Base-by-base conservation (phyloP, 2,329 filamentous ascomycete species). In the Berkeleyomyces rouxiae region DNA sequence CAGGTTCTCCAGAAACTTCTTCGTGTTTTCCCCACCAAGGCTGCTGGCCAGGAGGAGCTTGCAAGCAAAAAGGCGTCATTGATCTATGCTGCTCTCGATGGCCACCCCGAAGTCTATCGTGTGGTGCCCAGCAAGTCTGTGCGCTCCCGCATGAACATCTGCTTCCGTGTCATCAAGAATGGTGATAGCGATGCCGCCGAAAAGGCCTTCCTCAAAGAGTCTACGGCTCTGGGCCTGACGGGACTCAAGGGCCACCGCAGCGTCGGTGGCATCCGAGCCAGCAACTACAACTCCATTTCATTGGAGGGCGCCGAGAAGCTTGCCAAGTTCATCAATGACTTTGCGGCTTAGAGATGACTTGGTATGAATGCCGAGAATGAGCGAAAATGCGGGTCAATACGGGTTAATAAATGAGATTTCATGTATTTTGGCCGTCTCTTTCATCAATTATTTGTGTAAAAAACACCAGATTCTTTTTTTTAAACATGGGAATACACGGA, bases 101-200 rank as follows among this genome's bases (percentile, higher is more conserved):
- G 81, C 53, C 78, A 87, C 68, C 81, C 87, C 0, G 76, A 84
- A 0, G 74, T 86, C n/a, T 97, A 95, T 75, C 79, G 77, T 64
- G 72, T 96, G 40, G 84, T 96, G 0, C 89, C 90, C 0, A 80
- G 87, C 67, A 87, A 87, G 74, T 76, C 77, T 31, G 86, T 81
- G 2, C 86, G 91, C 63, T 95, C 88, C 68, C 79, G 90, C 62
- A 96, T 97, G 87, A 97, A 97, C 74, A 88, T 97, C 64, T 96
- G 90, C 78, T 96, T 96, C 79, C 79, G 90, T 13, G 80, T 95
- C 16, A 77, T 68, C 67, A 78, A 76, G 71, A 72, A 77, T 58
- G 81, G 79, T 53, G 82, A 85, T 49, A 76, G 83, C 64, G 83
- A 85, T 60, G 84, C 81, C 10, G 80, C 84, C 31, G 91, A 97